phyloP scores from a whole-genome alignment of 2,329 filamentous ascomycete genomes.

The Colletotrichum abscissum region DNA sequence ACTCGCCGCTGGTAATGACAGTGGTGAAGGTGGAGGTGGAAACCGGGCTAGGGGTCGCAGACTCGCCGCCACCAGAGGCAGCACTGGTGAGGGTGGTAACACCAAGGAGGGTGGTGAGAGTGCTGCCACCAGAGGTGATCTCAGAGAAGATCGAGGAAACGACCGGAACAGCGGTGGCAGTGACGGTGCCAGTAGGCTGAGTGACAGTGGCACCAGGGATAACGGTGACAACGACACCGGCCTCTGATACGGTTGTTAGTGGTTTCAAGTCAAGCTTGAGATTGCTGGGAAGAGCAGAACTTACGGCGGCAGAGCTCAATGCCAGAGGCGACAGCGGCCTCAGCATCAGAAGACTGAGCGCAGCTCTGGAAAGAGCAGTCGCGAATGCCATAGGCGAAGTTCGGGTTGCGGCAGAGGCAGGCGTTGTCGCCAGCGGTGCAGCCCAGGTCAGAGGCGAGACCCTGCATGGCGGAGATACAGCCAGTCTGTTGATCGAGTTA shows the following conservation, averaged over 20 bases:
- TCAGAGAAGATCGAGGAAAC: conserved; percentile 32
- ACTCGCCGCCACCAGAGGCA: conserved; percentile 7
- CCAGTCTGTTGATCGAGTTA: conserved; percentile 16
- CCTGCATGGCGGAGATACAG: conserved; percentile 52
- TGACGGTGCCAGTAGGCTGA: conserved; percentile 24
- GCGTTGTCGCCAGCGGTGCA: conserved; percentile 54
- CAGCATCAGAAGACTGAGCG: conserved; percentile 44
- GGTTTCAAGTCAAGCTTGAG: not conserved
- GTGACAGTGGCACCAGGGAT: conserved; percentile 42
- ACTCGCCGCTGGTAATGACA: conserved; percentile 38
- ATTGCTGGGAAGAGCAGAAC: conserved; percentile 19
- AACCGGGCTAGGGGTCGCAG: conserved; percentile 42
- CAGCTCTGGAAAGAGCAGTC: conserved; percentile 62
- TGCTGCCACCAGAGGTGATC: conserved; percentile 48
- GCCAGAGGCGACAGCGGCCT: conserved; percentile 52
- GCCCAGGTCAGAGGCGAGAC: conserved; percentile 53
- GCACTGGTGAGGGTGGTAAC: conserved; percentile 18
- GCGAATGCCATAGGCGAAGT: conserved; percentile 62
- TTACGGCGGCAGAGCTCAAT: conserved; percentile 52
- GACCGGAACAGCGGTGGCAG: conserved; percentile 20
- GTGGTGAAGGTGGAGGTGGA: conserved; percentile 44
- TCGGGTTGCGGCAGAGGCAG: conserved; percentile 59
- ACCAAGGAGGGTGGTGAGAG: conserved; percentile 49
- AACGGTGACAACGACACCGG: conserved; percentile 15
- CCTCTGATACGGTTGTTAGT: conserved; percentile 12